These are phyloP conservation scores for Trypanosoma melophagium DNA, from an alignment of 208 protist species.

Conservation along the genomic window DNA sequence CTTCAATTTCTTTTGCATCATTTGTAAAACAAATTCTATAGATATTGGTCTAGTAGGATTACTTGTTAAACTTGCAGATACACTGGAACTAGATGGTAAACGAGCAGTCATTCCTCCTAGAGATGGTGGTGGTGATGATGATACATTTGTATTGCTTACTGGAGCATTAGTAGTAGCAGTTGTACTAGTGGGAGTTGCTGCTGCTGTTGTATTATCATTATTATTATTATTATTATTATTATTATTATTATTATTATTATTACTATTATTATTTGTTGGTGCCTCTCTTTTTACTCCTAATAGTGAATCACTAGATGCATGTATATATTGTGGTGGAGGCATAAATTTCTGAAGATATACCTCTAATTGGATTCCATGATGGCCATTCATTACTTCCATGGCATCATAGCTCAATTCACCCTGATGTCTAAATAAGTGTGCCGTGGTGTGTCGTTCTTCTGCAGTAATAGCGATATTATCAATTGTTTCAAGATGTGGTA, in stretches of 20 bases:
- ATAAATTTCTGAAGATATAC: constrained; percentile 53
- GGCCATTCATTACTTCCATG: constrained; percentile 66
- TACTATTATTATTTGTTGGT: not conserved
- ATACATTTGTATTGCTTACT: too few species aligned
- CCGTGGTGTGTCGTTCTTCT: constrained; percentile 48
- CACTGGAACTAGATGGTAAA: constrained; percentile 1
- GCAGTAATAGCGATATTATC: constrained; percentile 47
- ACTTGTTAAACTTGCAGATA: not conserved
- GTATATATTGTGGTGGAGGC: not conserved
- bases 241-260: too few species aligned
- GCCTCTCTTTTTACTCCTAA: not conserved
- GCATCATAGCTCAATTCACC: constrained; percentile 40
- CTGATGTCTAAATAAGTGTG: constrained; percentile 63
- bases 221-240: too few species aligned
- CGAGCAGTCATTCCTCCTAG: constrained; percentile 8
- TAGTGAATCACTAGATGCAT: not conserved
- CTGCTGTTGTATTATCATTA: too few species aligned
- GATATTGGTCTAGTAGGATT: not conserved
- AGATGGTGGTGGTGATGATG: not conserved
- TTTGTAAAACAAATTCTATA: constrained; percentile 42
- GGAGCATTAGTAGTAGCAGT: not conserved
- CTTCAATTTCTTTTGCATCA: constrained; percentile 77
- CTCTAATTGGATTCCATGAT: constrained; percentile 49
- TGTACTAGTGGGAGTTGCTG: not conserved
- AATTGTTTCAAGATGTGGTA: constrained; percentile 49